Base-by-base conservation (phyloP, 805 yeast species). In the Cyberlindnera petersonii region DNA sequence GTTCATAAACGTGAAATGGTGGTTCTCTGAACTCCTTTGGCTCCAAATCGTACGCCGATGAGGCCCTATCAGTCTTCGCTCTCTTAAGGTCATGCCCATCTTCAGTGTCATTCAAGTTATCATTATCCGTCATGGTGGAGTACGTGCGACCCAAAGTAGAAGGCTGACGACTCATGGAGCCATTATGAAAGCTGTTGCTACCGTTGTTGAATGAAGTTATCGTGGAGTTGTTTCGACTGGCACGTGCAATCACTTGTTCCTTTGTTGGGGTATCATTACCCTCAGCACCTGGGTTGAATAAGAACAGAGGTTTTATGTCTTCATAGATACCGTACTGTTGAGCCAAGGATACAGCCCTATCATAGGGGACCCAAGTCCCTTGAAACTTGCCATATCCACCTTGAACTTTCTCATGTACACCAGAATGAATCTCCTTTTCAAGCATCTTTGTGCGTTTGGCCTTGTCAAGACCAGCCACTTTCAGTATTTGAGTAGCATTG, bases 381-480 rank as follows among this genome's bases (percentile, higher is more conserved):
- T 85, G 93, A 54, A 82, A 84, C 40, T 86, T 66, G 9, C 93
- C 93, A 59, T 82, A 82, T 3, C 93, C 94, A 43, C 93, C 93
- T 58, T 83, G 91, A 36, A 84, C 77, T 57, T 84, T 84, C 56
- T 83, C 86, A 55, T 84, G 89, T 7, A 63, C 55, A 29, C 82
- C 80, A 33, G 69, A 71, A 53, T 77, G 86, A 9, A 85, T 82
- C 48, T 85, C 91, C 48, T 72, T 77, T 55, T 84, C 93, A 39
- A 85, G 63, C 30, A 83, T 73, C 55, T 81, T 77, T 5, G 91
- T 83, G 55, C 93, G 65, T 54, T 79, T 82, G 2, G 88, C 82
- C 60, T 85, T 85, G 33, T 86, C 85, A 45, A 79, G 77, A 33
- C 82, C 79, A 26, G 89, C 88, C 40, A 84, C 75, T 57, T 85